phyloP scores from a whole-genome alignment of 805 yeast genomes.

The Wickerhamiella brachini region DNA sequence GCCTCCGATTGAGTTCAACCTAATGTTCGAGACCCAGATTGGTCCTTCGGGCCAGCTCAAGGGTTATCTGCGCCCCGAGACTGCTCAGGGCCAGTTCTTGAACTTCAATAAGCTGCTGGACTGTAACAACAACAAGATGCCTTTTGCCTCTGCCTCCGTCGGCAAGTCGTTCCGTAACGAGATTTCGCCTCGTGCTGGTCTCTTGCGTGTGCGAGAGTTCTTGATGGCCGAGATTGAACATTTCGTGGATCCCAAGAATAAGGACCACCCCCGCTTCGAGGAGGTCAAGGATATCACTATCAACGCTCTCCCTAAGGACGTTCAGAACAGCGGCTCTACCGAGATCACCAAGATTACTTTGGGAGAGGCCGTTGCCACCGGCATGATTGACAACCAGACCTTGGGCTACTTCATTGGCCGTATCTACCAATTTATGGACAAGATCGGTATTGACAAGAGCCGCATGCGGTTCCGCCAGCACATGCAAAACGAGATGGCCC shows the following conservation, averaged over 20 bases:
- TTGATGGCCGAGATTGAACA: constrained; percentile 99
- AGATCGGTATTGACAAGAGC: constrained; percentile 77
- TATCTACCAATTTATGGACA: constrained; percentile 68
- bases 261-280: constrained; percentile 65
- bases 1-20: constrained; percentile 87
- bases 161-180: constrained; percentile 99
- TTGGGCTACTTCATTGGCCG: constrained; percentile 94
- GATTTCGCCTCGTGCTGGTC: constrained; percentile 95
- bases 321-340: constrained; percentile 78
- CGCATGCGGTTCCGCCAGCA: constrained; percentile 96
- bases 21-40: constrained; percentile 98
- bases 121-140: constrained; percentile 91
- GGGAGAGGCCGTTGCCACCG: constrained; percentile 80
- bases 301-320: constrained; percentile 69
- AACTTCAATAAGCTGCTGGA: constrained; percentile 89
- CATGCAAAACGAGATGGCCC: constrained; percentile 98
- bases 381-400: constrained; percentile 92
- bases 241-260: constrained; percentile 86
- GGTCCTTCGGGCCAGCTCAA: constrained; percentile 96
- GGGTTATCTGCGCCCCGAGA: constrained; percentile 96
- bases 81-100: constrained; percentile 98
- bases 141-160: constrained; percentile 98
- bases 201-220: constrained; percentile 95
- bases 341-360: constrained; percentile 48
- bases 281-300: constrained; percentile 62